Conservation (phyloP, 1,284 basidiomycete genomes). For the Anthracocystis setariae region DNA sequence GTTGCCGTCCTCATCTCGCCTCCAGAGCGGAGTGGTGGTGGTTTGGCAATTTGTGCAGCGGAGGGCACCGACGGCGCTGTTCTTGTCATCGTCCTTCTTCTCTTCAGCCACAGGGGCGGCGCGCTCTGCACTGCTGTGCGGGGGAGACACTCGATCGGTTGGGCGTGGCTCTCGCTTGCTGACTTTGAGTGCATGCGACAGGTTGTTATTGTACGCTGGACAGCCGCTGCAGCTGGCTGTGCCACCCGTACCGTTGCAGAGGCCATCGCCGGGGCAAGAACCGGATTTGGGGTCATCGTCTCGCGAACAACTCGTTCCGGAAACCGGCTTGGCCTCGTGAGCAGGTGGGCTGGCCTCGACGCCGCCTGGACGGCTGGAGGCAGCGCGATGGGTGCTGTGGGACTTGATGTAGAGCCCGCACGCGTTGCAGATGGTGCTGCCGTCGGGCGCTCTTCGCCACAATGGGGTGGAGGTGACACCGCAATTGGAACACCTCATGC, state of each 20-base stretch:
- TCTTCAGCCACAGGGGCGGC: conserved; percentile 15
- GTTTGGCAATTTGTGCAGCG: conserved; percentile 86
- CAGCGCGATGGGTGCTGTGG: conserved; percentile 43
- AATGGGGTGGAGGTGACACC: conserved; percentile 87
- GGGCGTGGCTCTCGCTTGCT: conserved; percentile 32
- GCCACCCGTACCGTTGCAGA: conserved; percentile 65
- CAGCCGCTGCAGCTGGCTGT: conserved; percentile 61
- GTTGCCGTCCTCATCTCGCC: conserved; percentile 89
- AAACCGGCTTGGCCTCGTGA: conserved; percentile 13
- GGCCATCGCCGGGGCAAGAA: conserved; percentile 62
- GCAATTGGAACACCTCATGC: conserved; percentile 78
- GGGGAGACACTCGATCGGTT: conserved; percentile 24
- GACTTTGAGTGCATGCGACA: conserved; percentile 49
- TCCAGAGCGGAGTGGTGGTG: conserved; percentile 87
- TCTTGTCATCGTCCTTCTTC: conserved; percentile 38
- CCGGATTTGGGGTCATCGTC: conserved; percentile 49
- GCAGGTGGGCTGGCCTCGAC: conserved; percentile 32
- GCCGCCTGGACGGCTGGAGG: conserved; percentile 24
- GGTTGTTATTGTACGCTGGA: conserved; percentile 64
- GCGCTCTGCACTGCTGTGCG: conserved; percentile 17
- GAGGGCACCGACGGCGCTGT: conserved; percentile 48
- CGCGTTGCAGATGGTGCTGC: conserved; percentile 88
- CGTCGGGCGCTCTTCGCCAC: conserved; percentile 87
- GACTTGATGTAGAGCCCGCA: conserved; percentile 68
- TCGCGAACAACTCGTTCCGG: conserved; percentile 20